phyloP scores from a whole-genome alignment of 768 basidiomycete genomes.

The Amanita thiersii region DNA sequence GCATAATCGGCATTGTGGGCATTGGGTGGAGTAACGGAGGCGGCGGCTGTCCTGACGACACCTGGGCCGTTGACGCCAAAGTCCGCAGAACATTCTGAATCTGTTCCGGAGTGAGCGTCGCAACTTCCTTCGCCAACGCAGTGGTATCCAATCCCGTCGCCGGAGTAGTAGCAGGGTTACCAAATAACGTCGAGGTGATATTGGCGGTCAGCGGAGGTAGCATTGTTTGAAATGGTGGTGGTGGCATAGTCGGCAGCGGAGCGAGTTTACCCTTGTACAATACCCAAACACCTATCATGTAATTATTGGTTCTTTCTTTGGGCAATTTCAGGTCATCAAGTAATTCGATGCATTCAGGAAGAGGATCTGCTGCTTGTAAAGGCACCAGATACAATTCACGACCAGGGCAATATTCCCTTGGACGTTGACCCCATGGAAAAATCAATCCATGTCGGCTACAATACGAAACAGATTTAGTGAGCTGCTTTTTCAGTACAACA shows the following conservation, averaged over 20 bases:
- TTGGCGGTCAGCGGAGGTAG: conserved; percentile 14
- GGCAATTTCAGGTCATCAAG: conserved; percentile 71
- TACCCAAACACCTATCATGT: conserved; percentile 81
- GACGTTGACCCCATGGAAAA: conserved; percentile 76
- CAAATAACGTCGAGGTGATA: conserved; percentile 12
- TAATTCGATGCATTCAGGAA: conserved; percentile 83
- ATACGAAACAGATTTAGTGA: conserved; percentile 7
- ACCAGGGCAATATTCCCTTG: conserved; percentile 68
- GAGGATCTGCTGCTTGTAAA: conserved; percentile 48
- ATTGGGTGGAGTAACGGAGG: conserved; percentile 19
- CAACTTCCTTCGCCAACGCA: conserved; percentile 62
- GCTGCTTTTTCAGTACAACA: conserved; percentile 8
- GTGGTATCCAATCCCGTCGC: conserved; percentile 17
- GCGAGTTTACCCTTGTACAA: conserved; percentile 72
- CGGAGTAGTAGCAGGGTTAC: conserved; percentile 10
- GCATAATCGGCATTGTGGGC: conserved; percentile 9
- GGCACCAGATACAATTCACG: conserved; percentile 87
- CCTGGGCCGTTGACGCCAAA: conserved; percentile 31
- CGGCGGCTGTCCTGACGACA: conserved; percentile 16
- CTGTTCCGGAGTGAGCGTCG: conserved; percentile 69
- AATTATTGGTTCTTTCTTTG: conserved; percentile 50
- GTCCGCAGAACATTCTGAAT: conserved; percentile 60
- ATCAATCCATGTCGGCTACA: conserved; percentile 77
- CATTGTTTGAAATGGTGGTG: conserved; percentile 14
- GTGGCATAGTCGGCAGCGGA: conserved; percentile 26